Base-by-base conservation (phyloP, 495 filamentous ascomycete genomes). In the Thermothielavioides terrestris region DNA sequence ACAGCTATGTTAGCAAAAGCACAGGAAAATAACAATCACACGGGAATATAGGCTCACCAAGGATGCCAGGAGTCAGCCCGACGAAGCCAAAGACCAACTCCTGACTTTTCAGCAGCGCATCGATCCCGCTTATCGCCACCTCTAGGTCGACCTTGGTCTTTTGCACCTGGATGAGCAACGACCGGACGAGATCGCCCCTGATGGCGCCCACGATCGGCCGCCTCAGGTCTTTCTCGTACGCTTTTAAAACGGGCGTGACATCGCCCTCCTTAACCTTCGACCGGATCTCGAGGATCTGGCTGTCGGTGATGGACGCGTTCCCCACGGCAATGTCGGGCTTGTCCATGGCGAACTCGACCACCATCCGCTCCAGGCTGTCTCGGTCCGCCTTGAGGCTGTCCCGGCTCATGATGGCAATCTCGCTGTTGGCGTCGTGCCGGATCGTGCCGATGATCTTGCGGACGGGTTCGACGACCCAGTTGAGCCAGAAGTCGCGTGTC, bases 121-220 rank as follows among this genome's bases (percentile, higher is more conserved):
- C 89, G 46, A 98, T 97, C 12, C 92, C 92, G 47, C 86, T 85
- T 63, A 97, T 86, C 14, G 92, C 92, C 48, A 98, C 82, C 65
- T 98, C 92, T 8, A 97, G 84, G 57, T 98, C 92, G 23, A 98
- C 92, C 71, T 97, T 98, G 1, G 92, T 97, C 73, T 97, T 98
- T 62, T 98, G 92, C 38, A 98, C 81, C 62, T 98, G 92, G 38
- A 98, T 95, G 26, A 98, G 75, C 42, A 98, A 77, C 20, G 92
- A 85, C 42, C 92, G 81, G 39, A 96, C 71, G n/a, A 98, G 70
- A 61, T 95, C 89, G 17, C 92, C 92, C 36, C 74, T 74, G 14
- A 97, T 61, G 1, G 88, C 84, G 6, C 89, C 89, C 26, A 78
- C 68, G 34, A 98, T 81, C 18, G 92, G 92, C 30, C 68, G 78